Evolutionary conservation across 495 filamentous ascomycete species (phyloP).

Genomic region (Beverwykella pulmonaria): DNA sequence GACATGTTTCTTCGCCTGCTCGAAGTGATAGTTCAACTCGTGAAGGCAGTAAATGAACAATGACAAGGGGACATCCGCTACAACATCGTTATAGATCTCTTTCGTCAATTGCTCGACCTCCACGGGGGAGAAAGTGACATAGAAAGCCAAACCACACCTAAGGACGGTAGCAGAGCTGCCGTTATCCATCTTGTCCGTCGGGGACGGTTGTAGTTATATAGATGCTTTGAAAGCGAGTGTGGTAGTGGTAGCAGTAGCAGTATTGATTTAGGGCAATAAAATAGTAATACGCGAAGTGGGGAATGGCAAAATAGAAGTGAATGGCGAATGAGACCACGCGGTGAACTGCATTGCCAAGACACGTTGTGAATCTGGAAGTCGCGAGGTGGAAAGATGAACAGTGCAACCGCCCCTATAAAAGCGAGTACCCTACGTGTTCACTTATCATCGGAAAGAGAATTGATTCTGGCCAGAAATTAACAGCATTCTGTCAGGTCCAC

Average conservation of each 20-base stretch:
- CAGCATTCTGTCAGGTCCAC: too few relatives aligned
- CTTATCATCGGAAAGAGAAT: too few relatives aligned
- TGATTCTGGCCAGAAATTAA: too few relatives aligned
- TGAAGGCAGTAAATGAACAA: slow-evolving; percentile 23
- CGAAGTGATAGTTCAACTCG: slow-evolving; percentile 9
- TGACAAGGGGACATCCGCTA: slow-evolving; percentile 22
- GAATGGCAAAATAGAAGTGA: too few relatives aligned
- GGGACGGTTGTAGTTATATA: neutral
- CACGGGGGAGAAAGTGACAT: slow-evolving; percentile 4
- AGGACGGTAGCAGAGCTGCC: neutral
- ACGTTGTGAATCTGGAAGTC: neutral
- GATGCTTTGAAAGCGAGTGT: neutral
- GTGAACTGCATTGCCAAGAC: neutral
- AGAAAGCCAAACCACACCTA: slow-evolving; percentile 1
- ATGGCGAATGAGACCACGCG: neutral
- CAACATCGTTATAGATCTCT: slow-evolving; percentile 18
- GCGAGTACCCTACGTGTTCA: too few relatives aligned
- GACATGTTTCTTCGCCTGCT: slow-evolving; percentile 16
- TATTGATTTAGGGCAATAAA: neutral
- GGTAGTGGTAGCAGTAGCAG: neutral
- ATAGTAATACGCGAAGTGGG: neutral
- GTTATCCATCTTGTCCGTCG: slow-evolving; percentile 1
- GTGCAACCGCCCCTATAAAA: too few relatives aligned
- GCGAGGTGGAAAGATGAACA: neutral
- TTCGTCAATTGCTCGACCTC: slow-evolving; percentile 8